These are phyloP conservation scores for Alloteropsis semialata DNA, from an alignment of 176 grass and related monocot species.

Conservation along the genomic window DNA sequence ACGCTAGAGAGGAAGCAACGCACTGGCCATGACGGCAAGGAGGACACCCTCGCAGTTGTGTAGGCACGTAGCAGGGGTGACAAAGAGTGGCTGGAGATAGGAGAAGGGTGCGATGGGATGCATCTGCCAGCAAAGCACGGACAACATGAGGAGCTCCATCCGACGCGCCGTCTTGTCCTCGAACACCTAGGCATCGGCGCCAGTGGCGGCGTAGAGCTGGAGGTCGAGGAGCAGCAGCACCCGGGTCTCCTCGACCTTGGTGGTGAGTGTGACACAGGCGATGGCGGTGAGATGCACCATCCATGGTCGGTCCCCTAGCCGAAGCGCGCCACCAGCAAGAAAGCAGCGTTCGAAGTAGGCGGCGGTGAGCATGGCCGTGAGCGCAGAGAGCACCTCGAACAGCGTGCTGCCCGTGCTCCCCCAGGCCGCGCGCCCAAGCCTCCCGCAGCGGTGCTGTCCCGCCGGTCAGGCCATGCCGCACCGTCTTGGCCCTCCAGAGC, in stretches of 20 bases:
- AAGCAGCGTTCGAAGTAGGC: constrained; percentile 81
- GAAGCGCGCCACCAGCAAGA: constrained; percentile 52
- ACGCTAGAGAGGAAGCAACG: neutral
- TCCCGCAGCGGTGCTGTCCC: too few species aligned
- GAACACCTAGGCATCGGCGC: constrained; percentile 35
- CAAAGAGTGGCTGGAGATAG: constrained; percentile 57
- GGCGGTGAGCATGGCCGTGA: constrained; percentile 55
- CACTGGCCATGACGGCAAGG: constrained; percentile 54
- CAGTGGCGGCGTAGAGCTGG: constrained; percentile 37
- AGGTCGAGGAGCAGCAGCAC: constrained; percentile 60
- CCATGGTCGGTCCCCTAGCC: too few species aligned
- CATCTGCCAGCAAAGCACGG: constrained; percentile 65
- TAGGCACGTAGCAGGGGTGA: neutral
- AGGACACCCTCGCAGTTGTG: constrained; percentile 46
- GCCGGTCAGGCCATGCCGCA: too few species aligned
- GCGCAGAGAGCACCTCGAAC: too few species aligned
- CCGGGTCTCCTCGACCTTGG: too few species aligned
- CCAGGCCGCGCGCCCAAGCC: too few species aligned
- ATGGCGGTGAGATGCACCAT: too few species aligned
- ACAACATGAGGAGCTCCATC: constrained; percentile 83
- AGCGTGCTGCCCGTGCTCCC: too few species aligned
- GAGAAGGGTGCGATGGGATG: constrained; percentile 75
- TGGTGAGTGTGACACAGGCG: too few species aligned
- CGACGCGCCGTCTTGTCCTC: constrained; percentile 67
- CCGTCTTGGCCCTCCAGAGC: too few species aligned